Conservation (phyloP, 2,329 filamentous ascomycete species). For the Stromatinia cepivora region DNA sequence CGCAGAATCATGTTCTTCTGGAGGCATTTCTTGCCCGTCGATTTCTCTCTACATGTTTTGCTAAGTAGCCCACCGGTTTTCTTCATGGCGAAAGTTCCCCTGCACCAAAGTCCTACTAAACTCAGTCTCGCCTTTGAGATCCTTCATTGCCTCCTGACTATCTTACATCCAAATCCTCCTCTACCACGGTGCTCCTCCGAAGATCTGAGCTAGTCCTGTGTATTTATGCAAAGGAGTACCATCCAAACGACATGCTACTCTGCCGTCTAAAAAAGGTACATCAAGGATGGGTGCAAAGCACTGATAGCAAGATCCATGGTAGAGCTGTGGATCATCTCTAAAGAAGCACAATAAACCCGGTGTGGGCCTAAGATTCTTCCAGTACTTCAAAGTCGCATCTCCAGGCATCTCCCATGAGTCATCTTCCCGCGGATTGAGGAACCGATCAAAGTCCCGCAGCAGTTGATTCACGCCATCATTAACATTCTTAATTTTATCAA, state of each 20-base stretch:
- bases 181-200: conserved; percentile 5
- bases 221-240: neutral
- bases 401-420: neutral
- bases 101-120: too few relatives aligned
- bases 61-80: too few relatives aligned
- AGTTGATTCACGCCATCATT: neutral
- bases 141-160: neutral
- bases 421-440: neutral
- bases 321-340: too few relatives aligned
- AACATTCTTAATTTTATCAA: neutral
- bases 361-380: neutral
- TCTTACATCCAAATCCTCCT: neutral
- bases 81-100: too few relatives aligned
- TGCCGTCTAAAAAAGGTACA: neutral
- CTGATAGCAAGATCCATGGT: too few relatives aligned
- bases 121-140: neutral
- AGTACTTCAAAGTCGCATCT: neutral
- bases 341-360: neutral
- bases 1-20: too few relatives aligned
- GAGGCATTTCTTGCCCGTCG: too few relatives aligned
- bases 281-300: neutral
- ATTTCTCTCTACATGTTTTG: too few relatives aligned
- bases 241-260: neutral
- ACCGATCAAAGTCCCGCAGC: neutral
- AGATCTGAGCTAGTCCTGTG: neutral